phyloP scores from a whole-genome alignment of 345 rosid genomes.

The Eucalyptus sideroxylon region DNA sequence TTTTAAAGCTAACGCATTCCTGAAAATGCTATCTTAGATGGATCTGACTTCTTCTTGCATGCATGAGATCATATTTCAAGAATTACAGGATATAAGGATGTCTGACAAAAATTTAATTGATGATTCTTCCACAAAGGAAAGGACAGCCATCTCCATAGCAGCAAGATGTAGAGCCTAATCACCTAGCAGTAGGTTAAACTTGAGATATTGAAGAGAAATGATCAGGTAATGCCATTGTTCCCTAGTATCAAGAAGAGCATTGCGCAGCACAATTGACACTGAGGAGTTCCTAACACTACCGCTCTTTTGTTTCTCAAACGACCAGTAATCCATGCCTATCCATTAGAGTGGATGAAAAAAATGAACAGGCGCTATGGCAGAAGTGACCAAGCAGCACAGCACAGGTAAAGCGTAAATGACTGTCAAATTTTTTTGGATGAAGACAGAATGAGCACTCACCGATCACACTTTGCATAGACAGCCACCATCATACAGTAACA shows the following conservation, averaged over 20 bases:
- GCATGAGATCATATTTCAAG: background rate
- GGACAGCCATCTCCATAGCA: background rate
- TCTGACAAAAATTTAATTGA: background rate
- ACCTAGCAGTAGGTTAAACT: background rate
- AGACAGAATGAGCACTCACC: slow-evolving; percentile 33
- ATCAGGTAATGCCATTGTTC: background rate
- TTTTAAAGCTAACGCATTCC: background rate
- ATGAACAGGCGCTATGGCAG: background rate
- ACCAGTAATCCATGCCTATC: background rate
- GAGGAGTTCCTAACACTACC: background rate
- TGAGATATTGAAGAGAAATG: background rate
- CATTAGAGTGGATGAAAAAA: background rate
- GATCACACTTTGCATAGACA: slow-evolving; percentile 69
- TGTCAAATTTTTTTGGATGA: background rate
- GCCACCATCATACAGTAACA: slow-evolving; percentile 95
- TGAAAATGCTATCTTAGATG: background rate
- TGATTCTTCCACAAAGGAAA: background rate
- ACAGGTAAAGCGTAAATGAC: background rate
- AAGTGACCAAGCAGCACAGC: background rate
- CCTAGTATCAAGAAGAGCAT: background rate
- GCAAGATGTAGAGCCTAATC: background rate
- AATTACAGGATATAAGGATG: background rate
- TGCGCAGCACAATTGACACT: background rate
- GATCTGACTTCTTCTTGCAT: background rate
- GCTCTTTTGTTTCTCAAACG: background rate